These are phyloP conservation scores for Kodamaea sp. DNA, from an alignment of 1,139 yeast species.

Conservation along the genomic window DNA sequence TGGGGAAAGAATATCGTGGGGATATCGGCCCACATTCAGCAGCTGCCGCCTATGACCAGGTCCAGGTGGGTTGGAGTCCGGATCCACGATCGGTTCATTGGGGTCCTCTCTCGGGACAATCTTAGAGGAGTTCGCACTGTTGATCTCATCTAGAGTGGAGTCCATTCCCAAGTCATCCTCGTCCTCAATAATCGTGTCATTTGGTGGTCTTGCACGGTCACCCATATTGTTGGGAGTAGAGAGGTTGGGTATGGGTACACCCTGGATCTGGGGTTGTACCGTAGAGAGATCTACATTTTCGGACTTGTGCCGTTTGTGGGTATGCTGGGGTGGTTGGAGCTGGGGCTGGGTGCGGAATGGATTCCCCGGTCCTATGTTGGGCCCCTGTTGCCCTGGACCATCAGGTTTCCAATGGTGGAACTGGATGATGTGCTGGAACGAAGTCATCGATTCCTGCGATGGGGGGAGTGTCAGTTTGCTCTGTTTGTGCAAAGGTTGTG, in stretches of 20 bases:
- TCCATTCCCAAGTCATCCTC: slow-evolving; percentile 16
- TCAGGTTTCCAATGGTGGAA: slow-evolving; percentile 57
- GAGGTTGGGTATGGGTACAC: too few relatives aligned
- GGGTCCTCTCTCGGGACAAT: slow-evolving; percentile 9
- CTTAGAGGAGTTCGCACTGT: slow-evolving; percentile 8
- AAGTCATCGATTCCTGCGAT: slow-evolving; percentile 51
- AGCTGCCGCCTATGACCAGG: slow-evolving; percentile 14
- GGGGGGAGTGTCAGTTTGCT: slow-evolving; percentile 37
- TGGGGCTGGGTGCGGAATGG: slow-evolving; percentile 12
- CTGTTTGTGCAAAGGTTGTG: slow-evolving; percentile 46
- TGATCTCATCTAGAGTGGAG: slow-evolving; percentile 12
- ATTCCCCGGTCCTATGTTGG: slow-evolving; percentile 12
- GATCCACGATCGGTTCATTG: slow-evolving; percentile 10
- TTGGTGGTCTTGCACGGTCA: slow-evolving; percentile 4
- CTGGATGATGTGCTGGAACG: slow-evolving; percentile 53
- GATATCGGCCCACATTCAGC: slow-evolving; percentile 20
- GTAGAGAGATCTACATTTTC: slow-evolving; percentile 17
- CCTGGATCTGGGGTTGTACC: slow-evolving; percentile 2
- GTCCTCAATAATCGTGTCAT: slow-evolving; percentile 12
- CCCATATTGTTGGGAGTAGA: slow-evolving; percentile 8
- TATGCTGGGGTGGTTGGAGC: slow-evolving; percentile 9
- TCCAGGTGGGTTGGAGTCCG: slow-evolving; percentile 12
- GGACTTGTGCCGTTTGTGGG: slow-evolving; percentile 25
- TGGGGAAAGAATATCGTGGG: slow-evolving; percentile 21
- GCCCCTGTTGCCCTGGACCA: slow-evolving; percentile 21